phyloP scores from a whole-genome alignment of 2,329 filamentous ascomycete species.

The Lachnellula subtilissima region DNA sequence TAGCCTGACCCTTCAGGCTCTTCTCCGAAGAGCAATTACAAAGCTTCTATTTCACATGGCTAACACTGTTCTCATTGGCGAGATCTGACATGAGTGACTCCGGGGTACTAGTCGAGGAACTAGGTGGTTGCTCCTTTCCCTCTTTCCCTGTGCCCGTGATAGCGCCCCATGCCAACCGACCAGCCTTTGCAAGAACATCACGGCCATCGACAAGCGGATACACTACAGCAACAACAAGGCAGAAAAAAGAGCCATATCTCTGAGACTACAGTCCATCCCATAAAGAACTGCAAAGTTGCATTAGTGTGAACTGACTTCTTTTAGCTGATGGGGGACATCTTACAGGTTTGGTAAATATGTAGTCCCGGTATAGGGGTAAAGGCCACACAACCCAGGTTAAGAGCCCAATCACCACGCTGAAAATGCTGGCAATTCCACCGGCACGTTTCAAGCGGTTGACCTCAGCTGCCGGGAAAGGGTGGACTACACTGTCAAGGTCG shows the following conservation, averaged over 20 bases:
- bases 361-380: not conserved
- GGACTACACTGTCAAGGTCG: not conserved
- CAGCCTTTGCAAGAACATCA: not conserved
- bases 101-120: too few species aligned
- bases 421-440: not conserved
- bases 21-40: too few species aligned
- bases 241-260: not conserved
- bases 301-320: not conserved
- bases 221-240: not conserved
- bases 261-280: not conserved
- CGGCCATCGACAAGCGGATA: not conserved
- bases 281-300: not conserved
- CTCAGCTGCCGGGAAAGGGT: not conserved
- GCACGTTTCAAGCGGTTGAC: not conserved
- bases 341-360: not conserved
- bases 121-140: too few species aligned
- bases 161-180: not conserved
- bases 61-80: too few species aligned
- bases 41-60: too few species aligned
- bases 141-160: not conserved
- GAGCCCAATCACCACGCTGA: not conserved
- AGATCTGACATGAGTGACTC: too few species aligned
- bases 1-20: too few species aligned
- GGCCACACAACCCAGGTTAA: not conserved
- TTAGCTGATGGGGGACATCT: not conserved